Conservation (phyloP, 768 basidiomycete genomes). For the Pleurotus platypus region DNA sequence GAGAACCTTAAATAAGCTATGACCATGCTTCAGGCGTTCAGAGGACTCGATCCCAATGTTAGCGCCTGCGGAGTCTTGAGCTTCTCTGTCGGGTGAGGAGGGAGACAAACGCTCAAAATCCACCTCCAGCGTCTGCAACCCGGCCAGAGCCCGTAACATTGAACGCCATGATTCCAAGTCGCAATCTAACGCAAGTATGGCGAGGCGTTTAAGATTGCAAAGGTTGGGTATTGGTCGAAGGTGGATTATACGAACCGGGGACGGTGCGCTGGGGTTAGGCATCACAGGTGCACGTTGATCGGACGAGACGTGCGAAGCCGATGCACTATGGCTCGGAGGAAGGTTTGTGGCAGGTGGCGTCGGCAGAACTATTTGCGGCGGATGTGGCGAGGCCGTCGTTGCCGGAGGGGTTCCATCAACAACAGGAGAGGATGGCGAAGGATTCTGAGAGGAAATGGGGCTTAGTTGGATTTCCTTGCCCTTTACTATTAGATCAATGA, state of each 20-base stretch:
- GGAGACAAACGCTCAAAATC: constrained; percentile 32
- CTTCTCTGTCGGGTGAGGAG: neutral
- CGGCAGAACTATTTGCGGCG: neutral
- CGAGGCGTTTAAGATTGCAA: constrained; percentile 29
- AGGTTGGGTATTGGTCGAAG: constrained; percentile 27
- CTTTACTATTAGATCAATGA: constrained; percentile 35
- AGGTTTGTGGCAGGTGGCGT: constrained; percentile 3
- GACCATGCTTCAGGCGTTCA: constrained; percentile 7
- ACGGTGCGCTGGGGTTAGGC: neutral
- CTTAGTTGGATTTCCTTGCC: constrained; percentile 4
- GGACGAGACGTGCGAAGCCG: constrained; percentile 1
- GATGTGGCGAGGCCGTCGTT: neutral
- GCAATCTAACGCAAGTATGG: constrained; percentile 41
- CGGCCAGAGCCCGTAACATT: constrained; percentile 29
- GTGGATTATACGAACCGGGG: constrained; percentile 1
- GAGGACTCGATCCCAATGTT: neutral
- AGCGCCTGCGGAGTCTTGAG: neutral
- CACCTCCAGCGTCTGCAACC: constrained; percentile 36
- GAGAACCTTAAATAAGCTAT: constrained; percentile 30
- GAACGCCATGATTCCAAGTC: constrained; percentile 26
- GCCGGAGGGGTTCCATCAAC: neutral
- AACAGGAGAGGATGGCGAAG: neutral
- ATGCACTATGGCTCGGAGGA: neutral
- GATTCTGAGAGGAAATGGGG: constrained; percentile 5
- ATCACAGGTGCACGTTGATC: constrained; percentile 7